Conservation (phyloP, 2,329 filamentous ascomycete genomes). For the Phaeosphaeriaceae sp. region DNA sequence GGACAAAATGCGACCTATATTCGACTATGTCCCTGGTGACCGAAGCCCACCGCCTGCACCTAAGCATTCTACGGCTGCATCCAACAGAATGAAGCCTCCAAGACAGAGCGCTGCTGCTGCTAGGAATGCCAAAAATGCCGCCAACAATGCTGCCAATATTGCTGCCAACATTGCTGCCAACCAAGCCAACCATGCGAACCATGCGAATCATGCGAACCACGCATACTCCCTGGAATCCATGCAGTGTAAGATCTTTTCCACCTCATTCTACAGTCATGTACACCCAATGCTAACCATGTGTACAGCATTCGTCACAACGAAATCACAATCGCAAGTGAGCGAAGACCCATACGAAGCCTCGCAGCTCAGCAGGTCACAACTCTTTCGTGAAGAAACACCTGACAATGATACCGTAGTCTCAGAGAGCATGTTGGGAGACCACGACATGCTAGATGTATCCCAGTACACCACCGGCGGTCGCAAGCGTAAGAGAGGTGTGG, state of each 20-base stretch:
- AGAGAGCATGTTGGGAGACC: conserved; percentile 83
- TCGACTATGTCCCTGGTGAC: conserved; percentile 85
- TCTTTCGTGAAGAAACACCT: conserved; percentile 77
- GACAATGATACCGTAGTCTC: conserved; percentile 85
- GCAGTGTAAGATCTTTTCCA: conserved; percentile 26
- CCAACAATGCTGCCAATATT: too few species aligned
- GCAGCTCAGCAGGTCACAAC: conserved; percentile 62
- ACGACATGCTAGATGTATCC: conserved; percentile 75
- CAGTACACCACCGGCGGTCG: conserved; percentile 62
- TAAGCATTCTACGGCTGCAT: conserved; percentile 75
- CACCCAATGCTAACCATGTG: conserved; percentile 8
- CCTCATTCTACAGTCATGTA: background rate
- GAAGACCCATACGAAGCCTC: conserved; percentile 70
- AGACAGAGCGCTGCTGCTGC: conserved; percentile 64
- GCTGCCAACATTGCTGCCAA: too few species aligned
- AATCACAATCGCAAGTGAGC: conserved; percentile 48
- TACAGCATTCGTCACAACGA: conserved; percentile 28
- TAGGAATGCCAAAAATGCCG: conserved; percentile 33
- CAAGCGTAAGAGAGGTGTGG: conserved; percentile 80
- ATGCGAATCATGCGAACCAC: too few species aligned
- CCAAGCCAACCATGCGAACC: too few species aligned
- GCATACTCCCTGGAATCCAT: conserved; percentile 38
- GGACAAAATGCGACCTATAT: conserved; percentile 82
- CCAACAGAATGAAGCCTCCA: conserved; percentile 79
- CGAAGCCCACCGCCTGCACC: conserved; percentile 91